Conservation (phyloP, 192 early-diverging fungal species). For the Coemansia sp. region DNA sequence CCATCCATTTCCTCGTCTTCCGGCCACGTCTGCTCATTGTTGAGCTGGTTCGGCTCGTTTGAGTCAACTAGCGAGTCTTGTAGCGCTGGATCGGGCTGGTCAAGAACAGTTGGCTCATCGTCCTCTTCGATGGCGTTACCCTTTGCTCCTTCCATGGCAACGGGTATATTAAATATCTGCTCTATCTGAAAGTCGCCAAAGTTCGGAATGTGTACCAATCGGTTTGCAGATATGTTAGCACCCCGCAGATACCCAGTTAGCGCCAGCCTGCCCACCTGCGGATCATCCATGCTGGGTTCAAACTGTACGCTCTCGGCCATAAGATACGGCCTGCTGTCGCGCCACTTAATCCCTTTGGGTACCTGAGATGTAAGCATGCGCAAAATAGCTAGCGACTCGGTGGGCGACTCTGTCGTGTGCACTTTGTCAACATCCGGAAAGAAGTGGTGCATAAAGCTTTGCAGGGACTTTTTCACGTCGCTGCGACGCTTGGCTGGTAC, state of each 20-base stretch:
- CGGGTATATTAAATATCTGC: conserved; percentile 52
- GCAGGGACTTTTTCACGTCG: conserved; percentile 82
- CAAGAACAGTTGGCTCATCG: conserved; percentile 55
- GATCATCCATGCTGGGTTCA: conserved; percentile 56
- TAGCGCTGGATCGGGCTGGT: conserved; percentile 63
- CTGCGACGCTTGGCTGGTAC: conserved; percentile 63
- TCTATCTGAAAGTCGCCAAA: conserved; percentile 94
- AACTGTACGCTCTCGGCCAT: conserved; percentile 76
- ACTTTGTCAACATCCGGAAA: conserved; percentile 83
- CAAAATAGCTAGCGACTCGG: conserved; percentile 66
- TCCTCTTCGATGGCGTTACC: conserved; percentile 47
- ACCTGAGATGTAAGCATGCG: conserved; percentile 76
- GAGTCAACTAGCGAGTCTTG: conserved; percentile 83
- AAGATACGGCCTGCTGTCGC: conserved; percentile 86
- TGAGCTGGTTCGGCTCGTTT: conserved; percentile 85
- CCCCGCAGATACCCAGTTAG: conserved; percentile 90
- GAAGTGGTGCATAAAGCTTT: conserved; percentile 80
- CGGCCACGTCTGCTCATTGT: conserved; percentile 98
- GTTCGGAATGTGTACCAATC: conserved; percentile 86
- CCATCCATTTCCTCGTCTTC: conserved; percentile 90
- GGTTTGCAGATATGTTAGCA: conserved; percentile 81
- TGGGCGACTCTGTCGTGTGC: conserved; percentile 58
- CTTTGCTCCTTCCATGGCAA: conserved; percentile 27
- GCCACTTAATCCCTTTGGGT: conserved; percentile 80
- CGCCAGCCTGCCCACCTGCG: conserved; percentile 60